phyloP scores from a whole-genome alignment of 257 asterid genomes.

The Solanum piurae region DNA sequence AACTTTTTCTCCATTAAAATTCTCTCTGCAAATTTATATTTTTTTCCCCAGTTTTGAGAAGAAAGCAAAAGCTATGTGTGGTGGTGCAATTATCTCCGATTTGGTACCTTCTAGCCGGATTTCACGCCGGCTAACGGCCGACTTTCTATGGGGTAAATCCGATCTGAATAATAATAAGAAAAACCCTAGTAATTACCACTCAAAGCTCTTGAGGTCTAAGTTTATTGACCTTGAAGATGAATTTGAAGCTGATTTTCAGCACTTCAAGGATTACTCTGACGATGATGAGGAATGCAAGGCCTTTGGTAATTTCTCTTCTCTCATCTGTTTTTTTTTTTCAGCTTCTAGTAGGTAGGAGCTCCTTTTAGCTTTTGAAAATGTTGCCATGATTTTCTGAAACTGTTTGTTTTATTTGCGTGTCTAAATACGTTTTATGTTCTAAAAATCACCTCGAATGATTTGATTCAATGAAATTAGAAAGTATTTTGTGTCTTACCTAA shows the following conservation, averaged over 20 bases:
- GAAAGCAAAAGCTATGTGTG: constrained; percentile 44
- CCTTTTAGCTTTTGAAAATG: neutral
- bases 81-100: constrained; percentile 82
- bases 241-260: constrained; percentile 85
- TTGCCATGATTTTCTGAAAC: neutral
- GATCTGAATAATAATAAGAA: constrained; percentile 33
- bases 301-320: constrained; percentile 8
- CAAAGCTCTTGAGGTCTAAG: constrained; percentile 52
- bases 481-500: neutral
- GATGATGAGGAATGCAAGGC: constrained; percentile 36
- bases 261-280: constrained; percentile 49
- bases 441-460: neutral
- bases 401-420: neutral
- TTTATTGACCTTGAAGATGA: constrained; percentile 45
- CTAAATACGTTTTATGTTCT: neutral
- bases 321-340: constrained; percentile 13
- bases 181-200: constrained; percentile 18
- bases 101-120: constrained; percentile 41
- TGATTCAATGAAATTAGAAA: neutral
- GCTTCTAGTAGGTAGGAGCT: neutral
- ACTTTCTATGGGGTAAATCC: constrained; percentile 69
- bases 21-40: neutral
- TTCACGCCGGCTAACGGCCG: constrained; percentile 65
- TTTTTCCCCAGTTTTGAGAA: neutral
- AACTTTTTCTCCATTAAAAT: neutral